These are phyloP conservation scores for Naganishia sp. DNA, from an alignment of 1,284 basidiomycete species.

Conservation along the genomic window DNA sequence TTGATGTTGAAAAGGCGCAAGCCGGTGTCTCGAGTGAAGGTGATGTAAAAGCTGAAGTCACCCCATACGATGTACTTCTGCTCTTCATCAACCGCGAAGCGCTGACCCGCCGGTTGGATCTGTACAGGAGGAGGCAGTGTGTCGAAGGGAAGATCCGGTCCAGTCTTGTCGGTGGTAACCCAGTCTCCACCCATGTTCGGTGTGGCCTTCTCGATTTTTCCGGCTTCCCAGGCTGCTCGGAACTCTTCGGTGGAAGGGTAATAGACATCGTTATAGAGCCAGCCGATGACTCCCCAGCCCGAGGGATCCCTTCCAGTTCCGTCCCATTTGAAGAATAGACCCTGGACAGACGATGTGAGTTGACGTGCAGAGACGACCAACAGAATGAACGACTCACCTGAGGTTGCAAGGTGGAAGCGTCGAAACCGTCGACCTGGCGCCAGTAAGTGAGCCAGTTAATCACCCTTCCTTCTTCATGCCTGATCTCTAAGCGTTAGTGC, in stretches of 20 bases:
- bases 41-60: conserved; percentile 45
- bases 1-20: conserved; percentile 47
- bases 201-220: conserved; percentile 38
- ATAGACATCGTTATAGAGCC: conserved; percentile 39
- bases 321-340: conserved; percentile 38
- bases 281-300: conserved; percentile 37
- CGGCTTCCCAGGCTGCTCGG: conserved; percentile 42
- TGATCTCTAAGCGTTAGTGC: not conserved
- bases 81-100: conserved; percentile 46
- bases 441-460: conserved; percentile 26
- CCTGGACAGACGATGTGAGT: conserved; percentile 29
- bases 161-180: conserved; percentile 42
- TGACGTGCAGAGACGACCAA: not conserved
- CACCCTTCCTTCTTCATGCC: conserved; percentile 34
- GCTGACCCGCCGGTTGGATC: conserved; percentile 45
- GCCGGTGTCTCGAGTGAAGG: conserved; percentile 48
- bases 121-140: conserved; percentile 41
- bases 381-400: not conserved
- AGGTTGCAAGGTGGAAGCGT: conserved; percentile 7
- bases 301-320: conserved; percentile 39
- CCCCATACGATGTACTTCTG: conserved; percentile 44
- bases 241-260: conserved; percentile 44
- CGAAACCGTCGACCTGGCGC: conserved; percentile 16
- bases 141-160: conserved; percentile 38
- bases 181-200: conserved; percentile 39